Conservation (phyloP, 2,329 filamentous ascomycete species). For the Colletotrichum tofieldiae region DNA sequence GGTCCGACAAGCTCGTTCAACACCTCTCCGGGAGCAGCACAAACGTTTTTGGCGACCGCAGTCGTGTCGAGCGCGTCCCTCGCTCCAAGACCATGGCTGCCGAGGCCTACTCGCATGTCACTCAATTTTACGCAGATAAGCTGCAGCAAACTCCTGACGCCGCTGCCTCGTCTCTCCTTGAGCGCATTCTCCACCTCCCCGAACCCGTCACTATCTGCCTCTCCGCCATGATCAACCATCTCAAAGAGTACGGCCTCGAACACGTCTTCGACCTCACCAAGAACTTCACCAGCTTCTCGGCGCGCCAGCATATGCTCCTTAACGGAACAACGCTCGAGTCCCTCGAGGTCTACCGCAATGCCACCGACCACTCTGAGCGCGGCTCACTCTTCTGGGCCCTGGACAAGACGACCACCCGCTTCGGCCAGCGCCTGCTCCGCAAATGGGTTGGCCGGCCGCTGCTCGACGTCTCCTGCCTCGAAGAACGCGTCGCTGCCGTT, state of each 20-base stretch:
- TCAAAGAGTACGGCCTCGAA: conserved; percentile 92
- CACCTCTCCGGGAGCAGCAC: conserved; percentile 91
- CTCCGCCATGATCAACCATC: conserved; percentile 95
- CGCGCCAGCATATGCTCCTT: conserved; percentile 93
- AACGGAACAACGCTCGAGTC: conserved; percentile 96
- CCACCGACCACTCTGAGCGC: conserved; percentile 87
- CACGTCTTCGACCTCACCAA: conserved; percentile 97
- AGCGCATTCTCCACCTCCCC: conserved; percentile 88
- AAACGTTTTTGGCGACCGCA: conserved; percentile 93
- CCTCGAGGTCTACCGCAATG: conserved; percentile 95
- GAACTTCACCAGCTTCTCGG: conserved; percentile 96
- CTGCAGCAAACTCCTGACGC: conserved; percentile 68
- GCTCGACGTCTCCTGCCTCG: conserved; percentile 80
- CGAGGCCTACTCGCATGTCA: conserved; percentile 89
- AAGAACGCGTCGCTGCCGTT: conserved; percentile 86
- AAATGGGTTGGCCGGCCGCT: conserved; percentile 97
- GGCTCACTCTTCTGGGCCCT: conserved; percentile 97
- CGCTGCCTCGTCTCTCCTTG: conserved; percentile 76
- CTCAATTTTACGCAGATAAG: conserved; percentile 92
- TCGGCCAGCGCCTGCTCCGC: conserved; percentile 87
- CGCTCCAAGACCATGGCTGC: conserved; percentile 87
- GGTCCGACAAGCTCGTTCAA: conserved; percentile 91
- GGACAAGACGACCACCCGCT: conserved; percentile 91
- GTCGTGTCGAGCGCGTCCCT: conserved; percentile 84
- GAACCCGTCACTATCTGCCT: conserved; percentile 92